Conservation (phyloP, 2,329 filamentous ascomycete species). For the Aspergillus nomiae region DNA sequence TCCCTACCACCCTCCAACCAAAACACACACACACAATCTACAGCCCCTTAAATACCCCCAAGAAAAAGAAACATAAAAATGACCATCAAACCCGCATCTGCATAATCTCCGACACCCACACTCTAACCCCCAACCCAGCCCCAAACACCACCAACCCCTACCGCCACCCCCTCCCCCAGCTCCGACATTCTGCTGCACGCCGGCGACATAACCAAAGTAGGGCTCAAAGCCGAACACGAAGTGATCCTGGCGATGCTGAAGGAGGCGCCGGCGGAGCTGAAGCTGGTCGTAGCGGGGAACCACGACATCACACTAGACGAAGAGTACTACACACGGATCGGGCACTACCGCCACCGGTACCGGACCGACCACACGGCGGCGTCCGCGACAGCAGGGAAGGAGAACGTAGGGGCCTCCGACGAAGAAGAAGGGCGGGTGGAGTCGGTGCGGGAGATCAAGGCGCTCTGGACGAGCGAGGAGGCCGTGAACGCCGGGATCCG, state of each 20-base stretch:
- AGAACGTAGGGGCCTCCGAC: background rate
- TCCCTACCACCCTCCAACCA: background rate
- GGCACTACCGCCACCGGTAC: constrained; percentile 30
- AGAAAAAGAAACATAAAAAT: background rate
- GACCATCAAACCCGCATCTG: constrained; percentile 43
- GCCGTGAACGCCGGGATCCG: constrained; percentile 51
- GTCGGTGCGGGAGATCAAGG: constrained; percentile 36
- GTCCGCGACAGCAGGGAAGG: constrained; percentile 18
- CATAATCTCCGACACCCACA: constrained; percentile 49
- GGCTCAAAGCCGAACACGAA: constrained; percentile 50
- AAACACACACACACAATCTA: background rate
- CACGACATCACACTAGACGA: constrained; percentile 62
- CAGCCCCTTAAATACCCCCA: background rate
- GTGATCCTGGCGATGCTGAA: constrained; percentile 40
- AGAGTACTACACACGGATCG: constrained; percentile 45
- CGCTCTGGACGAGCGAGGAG: constrained; percentile 50
- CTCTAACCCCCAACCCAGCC: constrained; percentile 25
- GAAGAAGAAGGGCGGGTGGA: background rate
- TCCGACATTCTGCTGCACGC: constrained; percentile 60
- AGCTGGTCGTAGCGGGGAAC: constrained; percentile 65
- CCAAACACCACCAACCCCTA: constrained; percentile 29
- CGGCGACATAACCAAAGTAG: constrained; percentile 60
- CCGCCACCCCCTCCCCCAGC: constrained; percentile 50
- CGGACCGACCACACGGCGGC: constrained; percentile 13
- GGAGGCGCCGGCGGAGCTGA: constrained; percentile 55